Evolutionary conservation across 2,329 filamentous ascomycete genomes (phyloP), one percentile per base, ranked within the genome.

Genomic region (Exutisphaerella laricina): DNA sequence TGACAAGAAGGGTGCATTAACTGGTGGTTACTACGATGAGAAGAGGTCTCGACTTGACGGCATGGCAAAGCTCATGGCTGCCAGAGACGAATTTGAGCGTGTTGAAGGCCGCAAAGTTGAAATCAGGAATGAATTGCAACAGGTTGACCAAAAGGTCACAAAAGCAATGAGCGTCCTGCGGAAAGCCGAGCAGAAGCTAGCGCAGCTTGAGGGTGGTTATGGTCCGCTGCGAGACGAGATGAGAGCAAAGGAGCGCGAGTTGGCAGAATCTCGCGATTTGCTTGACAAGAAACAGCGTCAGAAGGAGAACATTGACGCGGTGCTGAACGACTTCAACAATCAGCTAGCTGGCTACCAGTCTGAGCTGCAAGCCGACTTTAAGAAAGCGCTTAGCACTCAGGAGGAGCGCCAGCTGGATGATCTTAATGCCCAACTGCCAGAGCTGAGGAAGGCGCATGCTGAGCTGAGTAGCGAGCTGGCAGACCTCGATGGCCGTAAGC

Each of bases 1-100:
- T 1, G 94, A 96, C 68, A 95, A 94, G 69, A 85, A 90, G 56
- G 92, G 92, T 66, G 90, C 89, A 10, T 80, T 98, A 71, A 96
- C 88, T 36, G 92, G 92, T 72, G 92, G 92, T 57, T 98, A 84
- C 61, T 84, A 95, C 50, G 92, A 98, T 60, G 79, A 85, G 8
- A 79, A 85, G 23, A 84, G 82, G 54, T 97, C 90, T 1, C 83
- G 90, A 16, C 74, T 97, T n/a, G 84, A 90, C 57, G 88, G 85
- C 20, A 84, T 95, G 21, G 82, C 83, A 46, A 75, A 79, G 4
- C 79, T 90, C 22, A 79, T 81, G 42, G 82, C 80, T 57, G 87
- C 84, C 73, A 80, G 88, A 25, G 75, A 81, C 38, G 81, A 87
- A 58, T 84, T 79, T 51, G 88, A 95, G 35, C 67, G 71, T 7